Conservation (phyloP, 345 rosid species). For the Syzygium jambos region DNA sequence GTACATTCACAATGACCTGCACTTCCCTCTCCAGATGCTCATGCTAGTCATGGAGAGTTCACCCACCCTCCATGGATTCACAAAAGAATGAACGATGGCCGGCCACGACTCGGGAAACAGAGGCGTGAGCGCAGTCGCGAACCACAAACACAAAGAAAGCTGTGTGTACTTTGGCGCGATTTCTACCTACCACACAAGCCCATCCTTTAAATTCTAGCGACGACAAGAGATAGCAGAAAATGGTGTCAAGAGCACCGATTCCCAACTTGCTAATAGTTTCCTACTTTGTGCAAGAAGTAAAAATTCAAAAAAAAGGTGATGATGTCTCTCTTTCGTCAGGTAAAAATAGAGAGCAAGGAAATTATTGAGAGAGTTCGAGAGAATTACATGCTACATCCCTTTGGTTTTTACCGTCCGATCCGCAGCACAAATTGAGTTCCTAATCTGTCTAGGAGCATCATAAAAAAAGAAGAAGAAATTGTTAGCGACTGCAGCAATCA, state of each 20-base stretch:
- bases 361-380: not conserved
- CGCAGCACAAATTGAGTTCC: not conserved
- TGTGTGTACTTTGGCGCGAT: not conserved
- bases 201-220: not conserved
- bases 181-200: not conserved
- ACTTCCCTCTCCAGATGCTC: not conserved
- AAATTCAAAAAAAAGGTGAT: not conserved
- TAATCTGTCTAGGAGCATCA: not conserved
- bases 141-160: not conserved
- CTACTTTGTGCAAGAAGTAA: too few relatives aligned
- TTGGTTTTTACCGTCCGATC: accelerated
- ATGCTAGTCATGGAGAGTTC: not conserved
- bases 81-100: not conserved
- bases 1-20: not conserved
- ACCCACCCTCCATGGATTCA: not conserved
- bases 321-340: not conserved
- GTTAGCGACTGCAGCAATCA: not conserved
- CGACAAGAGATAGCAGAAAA: not conserved
- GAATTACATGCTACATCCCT: not conserved
- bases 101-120: not conserved
- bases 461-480: not conserved
- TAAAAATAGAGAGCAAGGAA: not conserved
- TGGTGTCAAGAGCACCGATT: not conserved
- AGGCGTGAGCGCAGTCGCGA: not conserved
- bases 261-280: not conserved